phyloP scores from a whole-genome alignment of 768 basidiomycete genomes.

The Rhodotorula diobovata region DNA sequence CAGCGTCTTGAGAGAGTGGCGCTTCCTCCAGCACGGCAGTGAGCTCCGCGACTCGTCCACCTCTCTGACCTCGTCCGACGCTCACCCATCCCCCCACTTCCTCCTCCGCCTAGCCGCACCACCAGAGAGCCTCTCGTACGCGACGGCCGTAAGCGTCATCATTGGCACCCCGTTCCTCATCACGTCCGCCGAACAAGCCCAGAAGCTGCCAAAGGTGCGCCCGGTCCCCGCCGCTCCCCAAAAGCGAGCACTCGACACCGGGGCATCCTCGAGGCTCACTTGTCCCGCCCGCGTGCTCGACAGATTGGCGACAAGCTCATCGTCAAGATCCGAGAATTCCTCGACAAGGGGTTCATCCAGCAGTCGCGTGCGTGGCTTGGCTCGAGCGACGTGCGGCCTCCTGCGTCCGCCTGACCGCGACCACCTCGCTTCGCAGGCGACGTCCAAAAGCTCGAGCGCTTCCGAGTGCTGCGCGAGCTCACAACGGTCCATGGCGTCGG shows the following conservation, averaged over 20 bases:
- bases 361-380: constrained; percentile 13
- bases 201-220: constrained; percentile 11
- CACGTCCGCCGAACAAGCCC: constrained; percentile 17
- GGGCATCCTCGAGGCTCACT: no score
- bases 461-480: background rate
- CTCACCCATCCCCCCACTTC: background rate
- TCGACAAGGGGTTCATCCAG: constrained; percentile 14
- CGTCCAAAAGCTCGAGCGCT: background rate
- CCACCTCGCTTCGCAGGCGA: background rate
- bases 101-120: background rate
- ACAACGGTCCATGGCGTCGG: constrained; percentile 15
- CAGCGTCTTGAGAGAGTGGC: background rate
- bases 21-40: constrained; percentile 17
- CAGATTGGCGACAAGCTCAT: constrained; percentile 26
- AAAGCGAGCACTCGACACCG: no score
- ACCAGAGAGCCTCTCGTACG: constrained; percentile 9
- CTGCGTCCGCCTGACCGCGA: no score
- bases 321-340: constrained; percentile 13
- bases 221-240: no score
- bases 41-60: background rate
- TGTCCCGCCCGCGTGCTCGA: no score
- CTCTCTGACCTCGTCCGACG: no score
- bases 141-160: constrained; percentile 1
- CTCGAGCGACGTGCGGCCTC: no score
- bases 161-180: constrained; percentile 24